Evolutionary conservation across 225 moss, liverwort and hornwort genomes (phyloP).

Genomic region (Pleurozium schreberi): DNA sequence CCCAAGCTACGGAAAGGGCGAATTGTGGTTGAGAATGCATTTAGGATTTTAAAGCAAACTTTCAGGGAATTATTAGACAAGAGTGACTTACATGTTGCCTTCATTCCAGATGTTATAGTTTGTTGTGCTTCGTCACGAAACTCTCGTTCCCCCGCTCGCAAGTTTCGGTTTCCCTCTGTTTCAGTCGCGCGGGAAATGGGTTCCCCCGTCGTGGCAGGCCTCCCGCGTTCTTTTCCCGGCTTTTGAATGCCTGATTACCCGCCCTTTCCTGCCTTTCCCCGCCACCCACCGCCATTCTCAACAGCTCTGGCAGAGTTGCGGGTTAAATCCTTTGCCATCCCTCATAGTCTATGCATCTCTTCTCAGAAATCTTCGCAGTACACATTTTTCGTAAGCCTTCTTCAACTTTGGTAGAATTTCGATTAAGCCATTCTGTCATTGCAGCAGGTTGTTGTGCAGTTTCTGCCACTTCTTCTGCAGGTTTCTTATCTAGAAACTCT

Average conservation of each 20-base stretch:
- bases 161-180: neutral
- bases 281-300: neutral
- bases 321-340: neutral
- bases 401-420: too few species aligned
- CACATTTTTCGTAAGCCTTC: neutral
- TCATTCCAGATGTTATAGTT: too few species aligned
- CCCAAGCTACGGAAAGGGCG: too few species aligned
- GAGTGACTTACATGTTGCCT: too few species aligned
- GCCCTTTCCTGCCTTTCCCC: neutral
- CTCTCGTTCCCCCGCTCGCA: neutral
- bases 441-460: neutral
- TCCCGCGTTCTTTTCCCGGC: constrained; percentile 23
- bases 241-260: constrained; percentile 12
- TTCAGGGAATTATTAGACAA: too few species aligned
- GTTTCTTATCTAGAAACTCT: neutral
- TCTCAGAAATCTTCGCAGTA: too few species aligned
- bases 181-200: constrained; percentile 9
- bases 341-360: fast-evolving
- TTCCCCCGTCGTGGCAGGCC: neutral
- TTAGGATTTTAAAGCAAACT: too few species aligned
- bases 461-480: neutral
- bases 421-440: neutral
- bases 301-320: neutral
- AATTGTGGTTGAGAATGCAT: too few species aligned
- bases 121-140: neutral